phyloP scores from a whole-genome alignment of 345 rosid genomes.

The Brassica carinata region DNA sequence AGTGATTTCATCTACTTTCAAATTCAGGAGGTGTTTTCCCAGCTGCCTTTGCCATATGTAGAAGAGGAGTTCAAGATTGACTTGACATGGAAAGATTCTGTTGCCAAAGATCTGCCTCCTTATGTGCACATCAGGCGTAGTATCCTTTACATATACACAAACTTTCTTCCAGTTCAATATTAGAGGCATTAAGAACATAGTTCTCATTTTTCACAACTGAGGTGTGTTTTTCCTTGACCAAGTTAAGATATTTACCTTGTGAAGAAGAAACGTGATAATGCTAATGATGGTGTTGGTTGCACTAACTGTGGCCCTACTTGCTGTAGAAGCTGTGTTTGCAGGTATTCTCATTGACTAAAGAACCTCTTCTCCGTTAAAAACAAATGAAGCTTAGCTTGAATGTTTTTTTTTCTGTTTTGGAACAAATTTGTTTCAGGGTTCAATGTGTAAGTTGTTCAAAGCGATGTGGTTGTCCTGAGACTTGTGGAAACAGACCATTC shows the following conservation, averaged over 20 bases:
- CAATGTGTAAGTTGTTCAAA: slow-evolving; percentile 93
- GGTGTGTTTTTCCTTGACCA: slow-evolving; percentile 50
- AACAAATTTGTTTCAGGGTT: slow-evolving; percentile 48
- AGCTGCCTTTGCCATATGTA: slow-evolving; percentile 76
- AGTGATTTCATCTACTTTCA: slow-evolving; percentile 8
- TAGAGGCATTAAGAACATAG: not conserved
- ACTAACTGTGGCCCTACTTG: slow-evolving; percentile 73
- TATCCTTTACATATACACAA: slow-evolving; percentile 56
- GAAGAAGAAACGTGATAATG: slow-evolving; percentile 76
- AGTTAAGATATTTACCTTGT: slow-evolving; percentile 76
- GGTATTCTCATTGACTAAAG: slow-evolving; percentile 44
- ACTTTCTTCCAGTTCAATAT: not conserved
- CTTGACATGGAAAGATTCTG: slow-evolving; percentile 56
- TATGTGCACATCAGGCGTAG: slow-evolving; percentile 91
- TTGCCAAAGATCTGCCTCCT: slow-evolving; percentile 68
- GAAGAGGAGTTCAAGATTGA: slow-evolving; percentile 90
- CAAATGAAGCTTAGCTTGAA: not conserved
- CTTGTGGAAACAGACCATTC: slow-evolving; percentile 92
- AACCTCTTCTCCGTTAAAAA: slow-evolving; percentile 4
- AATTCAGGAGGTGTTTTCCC: slow-evolving; percentile 69
- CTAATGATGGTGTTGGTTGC: slow-evolving; percentile 80
- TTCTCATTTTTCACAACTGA: not conserved
- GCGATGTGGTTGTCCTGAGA: slow-evolving; percentile 78
- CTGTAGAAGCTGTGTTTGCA: slow-evolving; percentile 84
- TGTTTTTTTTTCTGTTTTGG: not conserved